Evolutionary conservation across 2,329 filamentous ascomycete species (phyloP).

Genomic region (Fusarium dlaminii): DNA sequence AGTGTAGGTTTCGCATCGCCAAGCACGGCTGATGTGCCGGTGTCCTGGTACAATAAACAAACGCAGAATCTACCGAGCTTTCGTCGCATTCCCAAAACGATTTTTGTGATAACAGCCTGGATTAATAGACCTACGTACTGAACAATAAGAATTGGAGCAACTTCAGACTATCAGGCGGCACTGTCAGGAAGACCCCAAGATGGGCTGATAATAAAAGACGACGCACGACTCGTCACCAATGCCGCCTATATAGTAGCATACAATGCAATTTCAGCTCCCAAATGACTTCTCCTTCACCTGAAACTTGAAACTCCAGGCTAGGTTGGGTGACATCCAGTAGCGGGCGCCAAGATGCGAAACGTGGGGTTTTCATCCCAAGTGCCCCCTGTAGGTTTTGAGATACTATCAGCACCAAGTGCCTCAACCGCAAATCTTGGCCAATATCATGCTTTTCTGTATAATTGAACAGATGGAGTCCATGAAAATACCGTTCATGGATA

Average conservation of each 20-base stretch:
- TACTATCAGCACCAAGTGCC: background rate
- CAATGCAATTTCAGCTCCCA: background rate
- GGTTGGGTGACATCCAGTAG: background rate
- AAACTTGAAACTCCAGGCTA: background rate
- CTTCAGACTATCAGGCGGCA: fast-evolving
- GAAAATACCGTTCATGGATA: no score
- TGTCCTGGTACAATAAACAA: background rate
- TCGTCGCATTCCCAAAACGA: no score
- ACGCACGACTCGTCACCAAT: background rate
- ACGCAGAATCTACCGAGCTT: fast-evolving
- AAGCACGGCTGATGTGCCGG: background rate
- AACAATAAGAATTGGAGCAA: fast-evolving
- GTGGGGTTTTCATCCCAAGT: background rate
- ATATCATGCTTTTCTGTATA: no score
- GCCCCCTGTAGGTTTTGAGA: background rate
- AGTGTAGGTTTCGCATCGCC: background rate
- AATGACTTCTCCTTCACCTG: background rate
- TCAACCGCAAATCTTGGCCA: background rate
- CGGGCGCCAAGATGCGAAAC: background rate
- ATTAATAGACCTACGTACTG: no score
- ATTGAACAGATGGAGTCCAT: no score
- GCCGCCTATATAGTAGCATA: background rate
- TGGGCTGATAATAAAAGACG: background rate
- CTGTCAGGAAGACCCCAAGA: background rate
- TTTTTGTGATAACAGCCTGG: fast-evolving